phyloP scores from a whole-genome alignment of 2,329 filamentous ascomycete species.

The Pyricularia pennisetigena region DNA sequence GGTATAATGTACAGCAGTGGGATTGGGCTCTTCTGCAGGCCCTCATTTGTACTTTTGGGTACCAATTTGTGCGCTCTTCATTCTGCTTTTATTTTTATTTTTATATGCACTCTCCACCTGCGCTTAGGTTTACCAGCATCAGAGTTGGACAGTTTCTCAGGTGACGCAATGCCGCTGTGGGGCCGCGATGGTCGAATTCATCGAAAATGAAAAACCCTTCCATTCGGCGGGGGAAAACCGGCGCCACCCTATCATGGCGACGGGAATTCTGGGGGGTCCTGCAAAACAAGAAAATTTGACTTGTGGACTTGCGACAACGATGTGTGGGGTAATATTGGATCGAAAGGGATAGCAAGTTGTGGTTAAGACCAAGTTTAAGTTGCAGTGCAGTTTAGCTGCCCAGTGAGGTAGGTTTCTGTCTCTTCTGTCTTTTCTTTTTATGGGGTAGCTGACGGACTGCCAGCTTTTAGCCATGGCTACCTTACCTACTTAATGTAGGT shows the following conservation, averaged over 20 bases:
- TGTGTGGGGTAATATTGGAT: not conserved
- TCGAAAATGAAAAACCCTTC: not conserved
- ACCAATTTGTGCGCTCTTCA: not conserved
- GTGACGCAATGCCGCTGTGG: conserved; percentile 1
- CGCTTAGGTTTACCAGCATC: not conserved
- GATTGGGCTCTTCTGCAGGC: not conserved
- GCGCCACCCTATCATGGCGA: not conserved
- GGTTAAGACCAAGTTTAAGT: not conserved
- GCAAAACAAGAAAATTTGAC: not conserved
- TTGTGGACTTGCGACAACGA: not conserved
- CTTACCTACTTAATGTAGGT: not conserved
- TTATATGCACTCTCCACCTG: not conserved
- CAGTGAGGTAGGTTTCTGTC: not conserved
- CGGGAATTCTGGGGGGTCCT: not conserved
- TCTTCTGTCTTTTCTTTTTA: not conserved
- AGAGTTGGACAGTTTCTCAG: not conserved
- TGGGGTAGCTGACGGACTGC: not conserved
- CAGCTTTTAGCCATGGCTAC: not conserved
- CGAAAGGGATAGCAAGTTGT: not conserved
- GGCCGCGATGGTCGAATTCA: not conserved
- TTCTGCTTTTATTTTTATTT: too few relatives aligned
- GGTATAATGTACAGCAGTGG: not conserved
- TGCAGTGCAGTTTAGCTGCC: not conserved
- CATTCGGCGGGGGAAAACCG: not conserved
- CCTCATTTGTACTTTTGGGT: not conserved